A percentile compares a stretch with the other conserved stretches of the same genome.
Evolutionary conservation across 2,329 filamentous ascomycete genomes (phyloP).

Genomic region (Ceratocystis variospora): DNA sequence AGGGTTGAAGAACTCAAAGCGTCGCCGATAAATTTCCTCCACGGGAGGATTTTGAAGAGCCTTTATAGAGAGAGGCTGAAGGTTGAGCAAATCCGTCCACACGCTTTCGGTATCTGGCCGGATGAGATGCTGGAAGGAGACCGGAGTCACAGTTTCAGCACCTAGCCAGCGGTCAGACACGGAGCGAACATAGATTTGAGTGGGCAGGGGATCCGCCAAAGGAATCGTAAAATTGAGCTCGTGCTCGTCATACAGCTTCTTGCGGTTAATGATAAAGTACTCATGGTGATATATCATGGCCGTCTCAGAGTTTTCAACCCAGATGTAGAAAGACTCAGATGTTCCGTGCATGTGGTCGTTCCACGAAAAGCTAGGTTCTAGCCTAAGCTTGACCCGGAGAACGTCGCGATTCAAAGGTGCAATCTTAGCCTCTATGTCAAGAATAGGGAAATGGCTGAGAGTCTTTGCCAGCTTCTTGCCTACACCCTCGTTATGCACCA

Average conservation of each 20-base stretch:
- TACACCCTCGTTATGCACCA: constrained; percentile 84
- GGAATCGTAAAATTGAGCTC: constrained; percentile 97
- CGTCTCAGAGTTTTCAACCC: constrained; percentile 97
- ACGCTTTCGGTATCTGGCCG: constrained; percentile 94
- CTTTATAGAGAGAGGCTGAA: constrained; percentile 77
- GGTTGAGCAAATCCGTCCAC: constrained; percentile 82
- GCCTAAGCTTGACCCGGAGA: constrained; percentile 70
- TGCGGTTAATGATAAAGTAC: constrained; percentile 82
- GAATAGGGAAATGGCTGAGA: constrained; percentile 79
- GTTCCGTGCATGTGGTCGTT: constrained; percentile 87
- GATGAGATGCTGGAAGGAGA: constrained; percentile 96
- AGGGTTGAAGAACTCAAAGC: constrained; percentile 95
- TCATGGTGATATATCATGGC: constrained; percentile 97
- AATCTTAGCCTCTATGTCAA: constrained; percentile 85
- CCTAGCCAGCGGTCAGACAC: constrained; percentile 95
- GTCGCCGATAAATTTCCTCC: constrained; percentile 75
- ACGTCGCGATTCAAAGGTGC: constrained; percentile 92
- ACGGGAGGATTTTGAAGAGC: constrained; percentile 76
- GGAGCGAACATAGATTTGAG: constrained; percentile 88
- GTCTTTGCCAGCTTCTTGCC: constrained; percentile 70
- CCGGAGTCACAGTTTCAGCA: constrained; percentile 84
- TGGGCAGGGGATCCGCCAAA: constrained; percentile 78
- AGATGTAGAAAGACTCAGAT: constrained; percentile 95
- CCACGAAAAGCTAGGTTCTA: constrained; percentile 87
- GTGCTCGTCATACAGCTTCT: constrained; percentile 88